A percentile compares a stretch with the other conserved stretches of the same genome.
These are phyloP conservation scores for Solanum arcanum DNA, from an alignment of 257 asterid species.

Conservation along the genomic window DNA sequence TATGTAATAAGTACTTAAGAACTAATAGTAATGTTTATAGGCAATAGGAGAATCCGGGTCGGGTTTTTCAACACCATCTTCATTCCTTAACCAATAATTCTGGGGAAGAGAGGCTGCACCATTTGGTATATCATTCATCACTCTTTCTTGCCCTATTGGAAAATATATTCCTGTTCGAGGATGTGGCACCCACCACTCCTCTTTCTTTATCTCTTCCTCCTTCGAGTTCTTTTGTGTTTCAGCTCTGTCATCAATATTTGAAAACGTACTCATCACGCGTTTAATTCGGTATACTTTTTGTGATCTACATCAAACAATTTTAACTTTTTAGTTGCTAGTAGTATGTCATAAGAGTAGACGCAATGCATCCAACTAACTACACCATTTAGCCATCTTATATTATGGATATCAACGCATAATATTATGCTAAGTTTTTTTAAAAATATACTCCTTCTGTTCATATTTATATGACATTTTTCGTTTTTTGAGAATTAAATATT, in stretches of 20 bases:
- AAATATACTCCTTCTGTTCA: too few relatives aligned
- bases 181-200: conserved; percentile 31
- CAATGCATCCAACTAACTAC: too few relatives aligned
- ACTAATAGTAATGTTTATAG: not conserved
- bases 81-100: conserved; percentile 31
- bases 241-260: not conserved
- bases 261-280: not conserved
- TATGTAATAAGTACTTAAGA: not conserved
- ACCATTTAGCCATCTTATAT: too few relatives aligned
- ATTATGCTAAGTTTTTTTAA: too few relatives aligned
- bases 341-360: not conserved
- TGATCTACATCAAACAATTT: not conserved
- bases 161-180: conserved; percentile 39
- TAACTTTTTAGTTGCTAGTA: not conserved
- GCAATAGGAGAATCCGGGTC: not conserved
- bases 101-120: conserved; percentile 27
- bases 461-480: too few relatives aligned
- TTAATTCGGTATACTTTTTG: not conserved
- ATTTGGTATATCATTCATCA: conserved; percentile 33
- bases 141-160: conserved; percentile 35
- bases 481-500: too few relatives aligned
- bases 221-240: not conserved
- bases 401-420: too few relatives aligned
- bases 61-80: conserved; percentile 31
- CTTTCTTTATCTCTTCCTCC: not conserved